Evolutionary conservation across 1,139 yeast species (phyloP).

Genomic region (Blastobotrys proliferans): DNA sequence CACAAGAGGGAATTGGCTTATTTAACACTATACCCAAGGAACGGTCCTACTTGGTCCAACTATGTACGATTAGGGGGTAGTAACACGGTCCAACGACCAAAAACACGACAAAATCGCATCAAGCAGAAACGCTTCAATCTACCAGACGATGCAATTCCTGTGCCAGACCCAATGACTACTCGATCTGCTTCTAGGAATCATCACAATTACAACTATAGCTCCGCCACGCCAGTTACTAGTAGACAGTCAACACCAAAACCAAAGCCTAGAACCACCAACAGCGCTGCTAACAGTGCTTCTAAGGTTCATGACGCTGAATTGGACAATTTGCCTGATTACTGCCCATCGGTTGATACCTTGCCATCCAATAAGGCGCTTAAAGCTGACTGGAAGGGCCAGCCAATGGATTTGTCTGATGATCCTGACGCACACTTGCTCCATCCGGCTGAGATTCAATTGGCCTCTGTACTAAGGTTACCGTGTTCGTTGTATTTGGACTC

Average conservation of each 20-base stretch:
- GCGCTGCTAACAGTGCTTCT: slow-evolving; percentile 18
- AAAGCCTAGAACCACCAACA: slow-evolving; percentile 17
- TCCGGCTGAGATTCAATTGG: slow-evolving; percentile 87
- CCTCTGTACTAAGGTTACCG: slow-evolving; percentile 84
- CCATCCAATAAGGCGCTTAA: slow-evolving; percentile 65
- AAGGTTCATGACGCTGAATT: slow-evolving; percentile 38
- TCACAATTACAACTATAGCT: background rate
- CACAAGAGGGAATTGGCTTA: slow-evolving; percentile 29
- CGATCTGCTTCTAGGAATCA: slow-evolving; percentile 3
- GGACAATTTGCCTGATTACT: slow-evolving; percentile 57
- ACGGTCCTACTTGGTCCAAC: slow-evolving; percentile 33
- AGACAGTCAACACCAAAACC: slow-evolving; percentile 18
- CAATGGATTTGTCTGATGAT: slow-evolving; percentile 82
- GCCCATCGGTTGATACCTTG: slow-evolving; percentile 62
- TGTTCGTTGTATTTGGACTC: slow-evolving; percentile 87
- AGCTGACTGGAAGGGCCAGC: slow-evolving; percentile 97
- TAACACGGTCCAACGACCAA: background rate
- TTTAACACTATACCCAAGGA: slow-evolving; percentile 30
- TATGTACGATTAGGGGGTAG: slow-evolving; percentile 15
- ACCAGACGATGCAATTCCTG: slow-evolving; percentile 9
- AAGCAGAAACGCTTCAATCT: slow-evolving; percentile 1
- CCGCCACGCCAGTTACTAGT: slow-evolving; percentile 8
- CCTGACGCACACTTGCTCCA: slow-evolving; percentile 70
- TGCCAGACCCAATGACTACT: slow-evolving; percentile 10
- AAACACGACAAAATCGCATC: background rate